Conservation (phyloP, 805 yeast genomes). For the Metschnikowia arizonensis region DNA sequence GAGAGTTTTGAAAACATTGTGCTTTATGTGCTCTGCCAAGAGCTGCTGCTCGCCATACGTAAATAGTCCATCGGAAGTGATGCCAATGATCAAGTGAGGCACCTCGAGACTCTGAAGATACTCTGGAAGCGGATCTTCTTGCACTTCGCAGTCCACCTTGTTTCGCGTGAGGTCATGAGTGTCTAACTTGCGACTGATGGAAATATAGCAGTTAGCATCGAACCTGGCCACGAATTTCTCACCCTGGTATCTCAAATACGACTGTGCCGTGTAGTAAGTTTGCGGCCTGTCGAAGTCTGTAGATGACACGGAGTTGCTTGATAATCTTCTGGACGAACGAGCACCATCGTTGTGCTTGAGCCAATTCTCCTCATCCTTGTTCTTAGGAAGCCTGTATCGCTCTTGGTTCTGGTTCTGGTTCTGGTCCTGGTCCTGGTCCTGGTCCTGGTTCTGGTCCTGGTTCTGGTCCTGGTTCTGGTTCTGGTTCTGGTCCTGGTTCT, state of each 20-base stretch:
- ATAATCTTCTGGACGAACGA: constrained; percentile 11
- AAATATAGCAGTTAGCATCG: constrained; percentile 94
- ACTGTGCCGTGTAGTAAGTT: constrained; percentile 88
- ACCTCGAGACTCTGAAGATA: constrained; percentile 59
- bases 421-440: no score
- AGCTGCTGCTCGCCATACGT: constrained; percentile 88
- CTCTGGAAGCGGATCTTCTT: constrained; percentile 33
- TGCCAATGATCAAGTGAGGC: constrained; percentile 85
- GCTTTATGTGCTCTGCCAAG: constrained; percentile 69
- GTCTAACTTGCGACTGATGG: constrained; percentile 89
- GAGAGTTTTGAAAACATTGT: constrained; percentile 63
- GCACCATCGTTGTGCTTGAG: constrained; percentile 86
- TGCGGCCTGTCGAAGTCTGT: constrained; percentile 33
- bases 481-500: no score
- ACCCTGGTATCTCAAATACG: constrained; percentile 91
- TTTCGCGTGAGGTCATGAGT: constrained; percentile 92
- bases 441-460: no score
- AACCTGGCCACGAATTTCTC: constrained; percentile 83
- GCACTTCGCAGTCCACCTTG: constrained; percentile 39
- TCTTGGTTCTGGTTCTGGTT: no score
- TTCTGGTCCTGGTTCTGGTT: no score
- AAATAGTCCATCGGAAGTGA: constrained; percentile 87
- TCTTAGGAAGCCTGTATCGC: constrained; percentile 39
- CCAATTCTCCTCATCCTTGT: constrained; percentile 69
- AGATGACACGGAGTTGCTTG: constrained; percentile 14